Conservation (phyloP, 805 yeast species). For the Ascoidea rubescens region DNA sequence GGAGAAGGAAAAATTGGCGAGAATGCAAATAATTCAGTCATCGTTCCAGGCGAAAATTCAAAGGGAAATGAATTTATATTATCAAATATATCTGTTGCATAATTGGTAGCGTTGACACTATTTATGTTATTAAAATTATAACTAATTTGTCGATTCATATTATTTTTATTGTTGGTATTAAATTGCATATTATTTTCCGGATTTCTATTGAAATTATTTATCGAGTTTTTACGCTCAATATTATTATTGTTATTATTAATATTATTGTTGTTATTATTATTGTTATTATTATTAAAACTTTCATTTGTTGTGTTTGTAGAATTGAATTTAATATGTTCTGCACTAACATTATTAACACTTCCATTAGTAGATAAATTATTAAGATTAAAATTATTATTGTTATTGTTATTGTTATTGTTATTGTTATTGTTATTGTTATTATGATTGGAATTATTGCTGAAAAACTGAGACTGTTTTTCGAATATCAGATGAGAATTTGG, state of each 20-base stretch:
- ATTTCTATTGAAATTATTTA: neutral
- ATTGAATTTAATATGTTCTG: too few relatives aligned
- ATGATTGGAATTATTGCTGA: too few relatives aligned
- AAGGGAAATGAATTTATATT: neutral
- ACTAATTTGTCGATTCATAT: neutral
- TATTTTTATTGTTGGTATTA: neutral
- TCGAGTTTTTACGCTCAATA: neutral
- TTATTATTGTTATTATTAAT: neutral
- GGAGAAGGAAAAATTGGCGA: constrained; percentile 19
- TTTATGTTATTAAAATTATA: too few relatives aligned
- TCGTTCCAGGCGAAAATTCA: neutral
- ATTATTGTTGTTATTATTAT: neutral
- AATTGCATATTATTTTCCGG: neutral
- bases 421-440: too few relatives aligned
- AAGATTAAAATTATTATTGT: too few relatives aligned
- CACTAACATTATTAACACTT: too few relatives aligned
- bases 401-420: too few relatives aligned
- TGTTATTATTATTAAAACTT: too few relatives aligned
- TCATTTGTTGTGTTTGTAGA: too few relatives aligned
- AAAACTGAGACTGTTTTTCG: too few relatives aligned
- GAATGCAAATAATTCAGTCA: constrained; percentile 14
- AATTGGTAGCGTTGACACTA: neutral
- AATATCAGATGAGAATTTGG: too few relatives aligned
- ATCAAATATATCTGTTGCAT: neutral
- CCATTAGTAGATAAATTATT: neutral